Evolutionary conservation across 2,329 filamentous ascomycete genomes (phyloP), one percentile per base, ranked within the genome.

Genomic region (Exophiala spinifera): DNA sequence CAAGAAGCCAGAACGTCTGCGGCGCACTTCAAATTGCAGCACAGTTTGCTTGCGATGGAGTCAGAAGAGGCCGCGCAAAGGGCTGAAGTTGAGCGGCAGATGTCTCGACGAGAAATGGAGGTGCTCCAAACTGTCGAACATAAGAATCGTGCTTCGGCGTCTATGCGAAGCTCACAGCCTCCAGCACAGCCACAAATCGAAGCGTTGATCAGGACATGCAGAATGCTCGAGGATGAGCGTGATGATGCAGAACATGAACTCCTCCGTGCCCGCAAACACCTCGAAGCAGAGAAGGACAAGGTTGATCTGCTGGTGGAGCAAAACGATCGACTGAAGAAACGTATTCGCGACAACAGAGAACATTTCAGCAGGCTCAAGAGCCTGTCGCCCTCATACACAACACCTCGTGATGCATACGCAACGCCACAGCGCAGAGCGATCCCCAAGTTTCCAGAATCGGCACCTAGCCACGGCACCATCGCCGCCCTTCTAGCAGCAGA

Each of bases 1-100:
- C 76, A 80, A 59, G 84, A 87, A 61, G 79, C 83, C 52, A 89
- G 94, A 66, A 91, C 91, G 76, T 88, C 91, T 55, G 86, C 88
- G 14, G 88, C 91, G 28, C 91, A 96, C 69, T 87, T 94, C 74
- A 95, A 94, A 72, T 76, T 97, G 51, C 92, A 96, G 69, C 88
- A 91, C 67, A 91, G 87, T 64, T 81, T 96, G 66, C 80, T 95
- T 23, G 85, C 83, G 48, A 85, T 96, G 61, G 89, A 95, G 66
- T 91, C 88, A 51, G 85, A 87, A 46, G 90, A 95, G 63, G 87
- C 91, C 25, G 83, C 89, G 8, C 91, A 95, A 71, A 85, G 91
- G 21, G 90, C 92, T 62, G 87, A 86, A 33, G 91, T 96, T 4
- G 92, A 96, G 71, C 88, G 95, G 64, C 88, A 94, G 61, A 91